A percentile compares a stretch with the other conserved stretches of the same genome.
These are phyloP conservation scores for Inga leiocalycina DNA, from an alignment of 306 rosid genomes.

Conservation along the genomic window DNA sequence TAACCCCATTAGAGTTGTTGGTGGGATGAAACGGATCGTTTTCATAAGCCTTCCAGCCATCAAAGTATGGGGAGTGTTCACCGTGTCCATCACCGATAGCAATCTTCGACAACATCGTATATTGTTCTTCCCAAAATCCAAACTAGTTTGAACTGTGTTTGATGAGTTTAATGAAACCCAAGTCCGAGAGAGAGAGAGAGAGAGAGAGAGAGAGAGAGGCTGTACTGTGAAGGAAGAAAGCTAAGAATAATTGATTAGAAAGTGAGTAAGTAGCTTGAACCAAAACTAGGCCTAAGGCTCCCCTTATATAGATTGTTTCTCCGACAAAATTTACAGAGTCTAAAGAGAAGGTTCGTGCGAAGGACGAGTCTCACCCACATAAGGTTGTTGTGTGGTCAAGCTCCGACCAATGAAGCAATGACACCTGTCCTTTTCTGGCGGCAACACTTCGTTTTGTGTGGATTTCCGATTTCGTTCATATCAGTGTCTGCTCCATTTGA, in stretches of 20 bases:
- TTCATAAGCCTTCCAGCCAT: constrained; percentile 87
- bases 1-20: constrained; percentile 68
- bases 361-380: neutral
- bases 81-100: constrained; percentile 77
- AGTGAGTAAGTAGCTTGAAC: neutral
- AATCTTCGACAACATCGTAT: constrained; percentile 55
- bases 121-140: neutral
- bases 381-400: neutral
- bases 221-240: too few species aligned
- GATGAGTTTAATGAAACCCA: neutral
- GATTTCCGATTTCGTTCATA: too few species aligned
- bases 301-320: neutral
- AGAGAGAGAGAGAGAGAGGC: neutral
- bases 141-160: neutral
- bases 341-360: constrained; percentile 26
- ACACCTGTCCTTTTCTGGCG: neutral
- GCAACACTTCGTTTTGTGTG: neutral
- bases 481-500: neutral
- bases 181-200: neutral
- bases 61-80: constrained; percentile 71
- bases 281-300: too few species aligned
- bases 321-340: neutral
- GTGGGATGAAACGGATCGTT: constrained; percentile 63
- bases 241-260: neutral
- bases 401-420: neutral